Evolutionary conservation across 2,329 filamentous ascomycete species (phyloP).

Genomic region (Sporothrix pseudoabietina): DNA sequence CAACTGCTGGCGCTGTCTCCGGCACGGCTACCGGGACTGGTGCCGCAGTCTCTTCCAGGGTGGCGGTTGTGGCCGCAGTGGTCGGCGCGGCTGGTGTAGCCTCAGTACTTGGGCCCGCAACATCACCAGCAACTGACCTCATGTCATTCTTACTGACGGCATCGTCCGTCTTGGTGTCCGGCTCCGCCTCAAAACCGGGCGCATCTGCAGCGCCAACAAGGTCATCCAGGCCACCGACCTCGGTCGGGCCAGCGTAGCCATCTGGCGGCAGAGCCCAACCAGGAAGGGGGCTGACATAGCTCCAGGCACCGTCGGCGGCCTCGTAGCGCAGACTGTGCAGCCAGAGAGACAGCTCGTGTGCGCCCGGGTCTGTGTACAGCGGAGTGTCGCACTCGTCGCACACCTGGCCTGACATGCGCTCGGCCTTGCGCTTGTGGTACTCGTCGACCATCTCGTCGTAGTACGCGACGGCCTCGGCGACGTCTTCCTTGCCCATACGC

Average conservation of each 20-base stretch:
- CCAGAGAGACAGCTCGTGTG: slow-evolving; percentile 89
- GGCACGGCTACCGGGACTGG: not conserved
- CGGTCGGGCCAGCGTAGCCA: slow-evolving; percentile 69
- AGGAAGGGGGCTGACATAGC: slow-evolving; percentile 82
- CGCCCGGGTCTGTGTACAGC: slow-evolving; percentile 88
- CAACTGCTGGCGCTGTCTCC: not conserved
- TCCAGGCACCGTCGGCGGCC: slow-evolving; percentile 80
- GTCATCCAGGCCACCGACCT: slow-evolving; percentile 63
- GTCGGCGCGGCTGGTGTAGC: not conserved
- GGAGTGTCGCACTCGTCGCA: slow-evolving; percentile 84
- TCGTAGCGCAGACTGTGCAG: slow-evolving; percentile 90
- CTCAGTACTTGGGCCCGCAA: not conserved
- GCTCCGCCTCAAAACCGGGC: slow-evolving; percentile 36
- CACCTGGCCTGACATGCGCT: slow-evolving; percentile 84
- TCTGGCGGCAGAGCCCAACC: slow-evolving; percentile 82
- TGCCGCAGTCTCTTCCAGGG: not conserved
- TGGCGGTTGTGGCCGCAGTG: not conserved
- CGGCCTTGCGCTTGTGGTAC: slow-evolving; percentile 87
- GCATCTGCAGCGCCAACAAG: slow-evolving; percentile 55
- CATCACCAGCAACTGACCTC: not conserved
- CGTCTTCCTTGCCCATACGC: slow-evolving; percentile 91
- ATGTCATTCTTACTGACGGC: not conserved
- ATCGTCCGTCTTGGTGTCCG: slow-evolving; percentile 22
- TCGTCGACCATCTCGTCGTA: slow-evolving; percentile 90
- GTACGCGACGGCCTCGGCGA: slow-evolving; percentile 87